These are phyloP conservation scores for Rhodomyrtus tomentosa DNA, from an alignment of 345 rosid genomes.

Conservation along the genomic window DNA sequence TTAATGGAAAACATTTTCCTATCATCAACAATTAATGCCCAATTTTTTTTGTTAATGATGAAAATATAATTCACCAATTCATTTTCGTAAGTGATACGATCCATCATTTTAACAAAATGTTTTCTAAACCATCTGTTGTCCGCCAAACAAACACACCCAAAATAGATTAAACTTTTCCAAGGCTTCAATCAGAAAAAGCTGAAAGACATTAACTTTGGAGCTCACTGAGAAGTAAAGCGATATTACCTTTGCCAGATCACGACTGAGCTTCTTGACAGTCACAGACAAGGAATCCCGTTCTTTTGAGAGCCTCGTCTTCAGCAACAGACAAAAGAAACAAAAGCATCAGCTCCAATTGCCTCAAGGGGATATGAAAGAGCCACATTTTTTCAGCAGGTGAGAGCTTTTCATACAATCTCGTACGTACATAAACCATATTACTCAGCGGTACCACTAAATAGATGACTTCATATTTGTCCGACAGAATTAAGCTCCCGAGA, in stretches of 20 bases:
- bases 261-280: slow-evolving; percentile 73
- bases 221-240: not conserved
- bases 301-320: slow-evolving; percentile 59
- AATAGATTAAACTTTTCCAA: not conserved
- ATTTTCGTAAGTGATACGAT: not conserved
- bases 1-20: not conserved
- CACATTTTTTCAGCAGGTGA: not conserved
- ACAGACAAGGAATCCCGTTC: slow-evolving; percentile 66
- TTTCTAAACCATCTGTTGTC: not conserved
- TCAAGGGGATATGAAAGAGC: not conserved
- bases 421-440: not conserved
- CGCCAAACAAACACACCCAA: not conserved
- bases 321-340: not conserved
- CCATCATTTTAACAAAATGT: not conserved
- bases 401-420: not conserved
- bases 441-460: not conserved
- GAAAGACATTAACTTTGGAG: not conserved
- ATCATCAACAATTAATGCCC: not conserved
- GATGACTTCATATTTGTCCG: not conserved
- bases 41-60: not conserved
- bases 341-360: not conserved
- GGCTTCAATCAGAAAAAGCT: not conserved
- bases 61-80: not conserved
- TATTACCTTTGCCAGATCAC: slow-evolving; percentile 72
- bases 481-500: not conserved